phyloP scores from a whole-genome alignment of 805 yeast species.

The Pichia nakasei region DNA sequence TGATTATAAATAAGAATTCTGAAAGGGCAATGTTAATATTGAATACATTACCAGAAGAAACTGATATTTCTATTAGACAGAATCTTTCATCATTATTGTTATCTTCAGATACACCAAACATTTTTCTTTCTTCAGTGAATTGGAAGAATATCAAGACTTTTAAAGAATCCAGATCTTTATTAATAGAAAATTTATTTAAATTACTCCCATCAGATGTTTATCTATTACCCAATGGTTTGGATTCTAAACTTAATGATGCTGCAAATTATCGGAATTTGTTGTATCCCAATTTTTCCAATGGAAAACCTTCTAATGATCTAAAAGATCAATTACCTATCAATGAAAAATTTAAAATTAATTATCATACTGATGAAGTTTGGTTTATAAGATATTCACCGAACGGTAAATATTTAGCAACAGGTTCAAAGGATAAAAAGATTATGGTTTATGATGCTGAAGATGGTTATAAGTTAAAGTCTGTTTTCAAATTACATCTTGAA shows the following conservation, averaged over 20 bases:
- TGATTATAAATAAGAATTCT: slow-evolving; percentile 4
- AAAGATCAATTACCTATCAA: slow-evolving; percentile 32
- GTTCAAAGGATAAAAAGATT: slow-evolving; percentile 59
- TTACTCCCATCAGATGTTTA: slow-evolving; percentile 38
- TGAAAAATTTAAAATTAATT: slow-evolving; percentile 35
- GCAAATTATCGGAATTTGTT: slow-evolving; percentile 33
- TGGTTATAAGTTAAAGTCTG: slow-evolving; percentile 31
- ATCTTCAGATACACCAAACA: slow-evolving; percentile 1
- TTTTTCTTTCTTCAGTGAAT: slow-evolving; percentile 4
- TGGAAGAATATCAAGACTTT: slow-evolving; percentile 4
- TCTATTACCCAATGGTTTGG: slow-evolving; percentile 43
- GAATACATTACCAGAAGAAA: slow-evolving; percentile 2
- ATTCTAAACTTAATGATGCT: slow-evolving; percentile 44
- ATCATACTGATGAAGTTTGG: slow-evolving; percentile 79
- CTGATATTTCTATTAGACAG: slow-evolving; percentile 6
- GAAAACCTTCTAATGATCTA: background rate
- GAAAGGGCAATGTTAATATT: slow-evolving; percentile 1
- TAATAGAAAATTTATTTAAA: slow-evolving; percentile 35
- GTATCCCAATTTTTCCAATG: slow-evolving; percentile 14
- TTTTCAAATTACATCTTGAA: slow-evolving; percentile 37
- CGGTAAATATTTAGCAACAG: slow-evolving; percentile 70
- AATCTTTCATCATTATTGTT: slow-evolving; percentile 4
- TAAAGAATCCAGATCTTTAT: slow-evolving; percentile 28
- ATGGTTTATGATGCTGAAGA: slow-evolving; percentile 57
- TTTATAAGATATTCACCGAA: slow-evolving; percentile 65